Evolutionary conservation across 257 asterid genomes (phyloP), one percentile per base, ranked within the genome.

Genomic region (Capsicum baccatum): DNA sequence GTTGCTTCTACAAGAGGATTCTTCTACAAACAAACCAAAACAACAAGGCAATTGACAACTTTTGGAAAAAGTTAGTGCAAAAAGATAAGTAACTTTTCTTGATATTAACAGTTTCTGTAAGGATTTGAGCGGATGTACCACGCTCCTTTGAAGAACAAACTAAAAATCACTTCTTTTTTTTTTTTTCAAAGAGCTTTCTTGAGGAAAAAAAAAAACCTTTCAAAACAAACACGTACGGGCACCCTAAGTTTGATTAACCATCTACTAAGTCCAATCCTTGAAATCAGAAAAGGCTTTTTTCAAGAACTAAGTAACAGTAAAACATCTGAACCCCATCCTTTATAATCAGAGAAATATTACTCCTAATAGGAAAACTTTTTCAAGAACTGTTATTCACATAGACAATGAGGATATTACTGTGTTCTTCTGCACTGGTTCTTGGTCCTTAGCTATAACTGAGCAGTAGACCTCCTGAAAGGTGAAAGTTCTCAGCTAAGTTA

Each of bases 1-100:
- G 16, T 93, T 71, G 74, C 88, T 69, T 90, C 92, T 42, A 48
- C 88, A 58, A 82, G 56, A 57, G 94, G 83, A 52, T 88, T 90
- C 92, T 92, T 92, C 87, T 88, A 52, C 11, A 64, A 21, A 85
- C 44, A 13, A 80, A 82, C 64, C 55, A 66, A 35, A 73, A 67
- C 35, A 10, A n/a, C 7, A 37, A 68, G 76, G 54, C 54, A 15
- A 68, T 68, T 39, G 52, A 58, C 21, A 57, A 15, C 19, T 57
- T 56, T 56, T 56, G 19, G 62, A 56, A 15, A 56, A 50, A 14
- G 62, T 15, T 56, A 5, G 60, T 56, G 60, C 42, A 39, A 39
- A 2, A 37, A 37, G 42, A 4, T 37, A 37, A 37, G 42, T 37
- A 37, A 2, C 42, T 39, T 39, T 2, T 39, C 42, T 13, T 52